phyloP scores from a whole-genome alignment of 768 basidiomycete species.

The Thelephora ganbajun region DNA sequence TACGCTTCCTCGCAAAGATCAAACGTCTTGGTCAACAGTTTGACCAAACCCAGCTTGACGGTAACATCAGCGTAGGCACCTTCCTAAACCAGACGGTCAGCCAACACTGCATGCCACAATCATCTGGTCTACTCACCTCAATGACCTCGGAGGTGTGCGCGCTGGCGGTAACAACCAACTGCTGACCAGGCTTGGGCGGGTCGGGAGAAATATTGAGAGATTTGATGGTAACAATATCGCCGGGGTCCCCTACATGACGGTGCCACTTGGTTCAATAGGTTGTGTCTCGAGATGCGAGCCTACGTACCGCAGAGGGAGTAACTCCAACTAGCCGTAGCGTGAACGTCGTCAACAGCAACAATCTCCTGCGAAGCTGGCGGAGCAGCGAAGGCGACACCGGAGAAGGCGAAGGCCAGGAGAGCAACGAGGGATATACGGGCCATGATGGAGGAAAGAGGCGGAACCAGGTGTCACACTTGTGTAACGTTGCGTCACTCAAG shows the following conservation, averaged over 20 bases:
- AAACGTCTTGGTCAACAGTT: slow-evolving; percentile 70
- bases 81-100: slow-evolving; percentile 34
- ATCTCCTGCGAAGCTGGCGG: slow-evolving; percentile 17
- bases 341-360: slow-evolving; percentile 17
- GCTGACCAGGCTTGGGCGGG: slow-evolving; percentile 77
- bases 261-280: background rate
- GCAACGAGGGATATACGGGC: slow-evolving; percentile 12
- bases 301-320: slow-evolving; percentile 65
- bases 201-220: slow-evolving; percentile 72
- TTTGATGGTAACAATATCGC: slow-evolving; percentile 44
- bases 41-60: slow-evolving; percentile 91
- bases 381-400: slow-evolving; percentile 13
- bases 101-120: background rate
- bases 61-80: slow-evolving; percentile 82
- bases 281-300: background rate
- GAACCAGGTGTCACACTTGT: background rate
- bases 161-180: slow-evolving; percentile 73
- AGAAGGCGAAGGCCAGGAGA: slow-evolving; percentile 14
- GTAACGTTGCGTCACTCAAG: background rate
- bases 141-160: slow-evolving; percentile 46
- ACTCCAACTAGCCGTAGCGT: slow-evolving; percentile 38
- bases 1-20: slow-evolving; percentile 93
- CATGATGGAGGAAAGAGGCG: slow-evolving; percentile 7
- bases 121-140: slow-evolving; percentile 34
- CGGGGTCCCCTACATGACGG: slow-evolving; percentile 24